These are phyloP conservation scores for Aspergillus carlsbadensis DNA, from an alignment of 495 filamentous ascomycete species.

Conservation along the genomic window DNA sequence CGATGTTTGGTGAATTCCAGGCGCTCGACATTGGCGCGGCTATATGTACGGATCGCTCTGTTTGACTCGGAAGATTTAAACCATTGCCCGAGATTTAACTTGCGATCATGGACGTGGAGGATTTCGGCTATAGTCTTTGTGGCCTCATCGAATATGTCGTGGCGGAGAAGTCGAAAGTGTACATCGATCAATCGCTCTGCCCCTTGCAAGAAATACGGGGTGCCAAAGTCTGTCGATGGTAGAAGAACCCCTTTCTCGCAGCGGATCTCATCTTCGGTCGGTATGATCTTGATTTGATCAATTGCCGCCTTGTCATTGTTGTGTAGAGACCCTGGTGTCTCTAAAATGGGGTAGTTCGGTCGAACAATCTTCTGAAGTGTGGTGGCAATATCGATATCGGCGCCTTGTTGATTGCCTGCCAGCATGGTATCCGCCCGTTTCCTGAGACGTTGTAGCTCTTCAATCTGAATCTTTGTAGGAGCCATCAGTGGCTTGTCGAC, in stretches of 20 bases:
- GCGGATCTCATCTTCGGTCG: conserved; percentile 1
- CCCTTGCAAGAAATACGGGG: not conserved
- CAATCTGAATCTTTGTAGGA: not conserved
- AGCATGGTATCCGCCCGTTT: not conserved
- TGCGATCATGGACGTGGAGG: not conserved
- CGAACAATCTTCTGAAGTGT: not conserved
- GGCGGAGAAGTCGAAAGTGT: conserved; percentile 6
- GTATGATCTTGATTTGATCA: not conserved
- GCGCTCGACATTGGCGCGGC: not conserved
- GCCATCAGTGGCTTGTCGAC: not conserved
- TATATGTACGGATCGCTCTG: conserved; percentile 3
- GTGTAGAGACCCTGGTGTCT: not conserved
- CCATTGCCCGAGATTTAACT: not conserved
- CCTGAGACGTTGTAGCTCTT: not conserved
- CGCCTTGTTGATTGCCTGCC: not conserved
- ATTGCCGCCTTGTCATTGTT: conserved; percentile 1
- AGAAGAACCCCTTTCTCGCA: conserved; percentile 1
- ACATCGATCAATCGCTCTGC: conserved; percentile 1
- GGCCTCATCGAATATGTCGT: conserved; percentile 4
- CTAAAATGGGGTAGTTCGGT: not conserved
- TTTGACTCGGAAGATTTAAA: not conserved
- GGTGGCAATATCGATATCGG: not conserved
- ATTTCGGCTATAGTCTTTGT: conserved; percentile 1
- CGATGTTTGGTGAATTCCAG: not conserved
- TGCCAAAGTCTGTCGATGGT: not conserved